These are phyloP conservation scores for Dactylonectria estremocensis DNA, from an alignment of 2,329 filamentous ascomycete species.

Conservation along the genomic window DNA sequence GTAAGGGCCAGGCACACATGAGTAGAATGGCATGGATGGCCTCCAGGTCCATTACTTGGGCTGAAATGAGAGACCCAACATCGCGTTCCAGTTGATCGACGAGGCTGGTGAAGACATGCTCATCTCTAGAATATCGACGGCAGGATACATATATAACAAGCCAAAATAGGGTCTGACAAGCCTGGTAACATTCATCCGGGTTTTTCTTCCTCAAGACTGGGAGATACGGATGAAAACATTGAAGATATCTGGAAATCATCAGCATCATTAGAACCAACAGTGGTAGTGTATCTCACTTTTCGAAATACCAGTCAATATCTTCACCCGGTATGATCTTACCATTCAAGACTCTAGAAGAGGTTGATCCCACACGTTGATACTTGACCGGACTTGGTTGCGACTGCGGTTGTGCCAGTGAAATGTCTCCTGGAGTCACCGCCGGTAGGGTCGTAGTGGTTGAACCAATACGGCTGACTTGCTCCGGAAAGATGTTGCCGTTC, in stretches of 20 bases:
- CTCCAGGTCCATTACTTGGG: slow-evolving; percentile 61
- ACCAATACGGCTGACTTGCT: slow-evolving; percentile 33
- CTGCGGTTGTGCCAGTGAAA: slow-evolving; percentile 22
- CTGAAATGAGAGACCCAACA: slow-evolving; percentile 61
- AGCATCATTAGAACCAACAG: background rate
- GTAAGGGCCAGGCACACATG: slow-evolving; percentile 67
- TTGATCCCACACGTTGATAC: slow-evolving; percentile 47
- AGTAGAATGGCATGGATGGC: slow-evolving; percentile 68
- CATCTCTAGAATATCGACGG: slow-evolving; percentile 64
- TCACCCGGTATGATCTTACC: slow-evolving; percentile 65
- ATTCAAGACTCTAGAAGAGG: slow-evolving; percentile 61
- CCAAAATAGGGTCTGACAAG: slow-evolving; percentile 68
- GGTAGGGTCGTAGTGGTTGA: slow-evolving; percentile 26
- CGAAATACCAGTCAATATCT: slow-evolving; percentile 71
- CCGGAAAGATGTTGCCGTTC: slow-evolving; percentile 42
- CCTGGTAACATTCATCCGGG: slow-evolving; percentile 66
- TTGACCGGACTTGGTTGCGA: slow-evolving; percentile 9
- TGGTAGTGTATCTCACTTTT: slow-evolving; percentile 57
- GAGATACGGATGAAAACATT: slow-evolving; percentile 67
- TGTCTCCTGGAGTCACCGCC: slow-evolving; percentile 27
- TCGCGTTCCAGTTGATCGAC: slow-evolving; percentile 64
- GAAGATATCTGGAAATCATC: slow-evolving; percentile 60
- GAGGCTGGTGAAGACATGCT: slow-evolving; percentile 60
- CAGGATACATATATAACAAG: slow-evolving; percentile 66
- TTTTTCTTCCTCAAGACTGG: slow-evolving; percentile 66